Percentiles rank a stretch among this genome's conserved stretches.
These are phyloP conservation scores for Aspergillus sp. DNA, from an alignment of 2,329 filamentous ascomycete genomes.

Conservation along the genomic window DNA sequence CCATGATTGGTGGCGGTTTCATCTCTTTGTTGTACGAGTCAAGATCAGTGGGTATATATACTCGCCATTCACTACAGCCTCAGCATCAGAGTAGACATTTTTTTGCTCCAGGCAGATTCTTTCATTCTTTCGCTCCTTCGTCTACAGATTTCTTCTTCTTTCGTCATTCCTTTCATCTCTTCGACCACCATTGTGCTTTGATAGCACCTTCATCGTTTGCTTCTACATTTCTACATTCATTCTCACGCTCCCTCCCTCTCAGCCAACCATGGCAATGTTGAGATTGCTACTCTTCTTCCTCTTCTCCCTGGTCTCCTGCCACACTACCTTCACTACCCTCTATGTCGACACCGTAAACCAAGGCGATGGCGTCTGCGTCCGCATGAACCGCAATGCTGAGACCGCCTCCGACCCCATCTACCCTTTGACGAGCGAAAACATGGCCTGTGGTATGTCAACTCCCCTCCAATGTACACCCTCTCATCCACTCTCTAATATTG, in stretches of 20 bases:
- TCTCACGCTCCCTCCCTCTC: too few relatives aligned
- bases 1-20: not conserved
- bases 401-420: constrained; percentile 58
- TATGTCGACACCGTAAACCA: constrained; percentile 62
- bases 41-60: not conserved
- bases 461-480: not conserved
- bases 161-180: too few relatives aligned
- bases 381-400: constrained; percentile 57
- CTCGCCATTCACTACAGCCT: not conserved
- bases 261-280: too few relatives aligned
- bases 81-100: too few relatives aligned
- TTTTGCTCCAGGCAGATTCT: too few relatives aligned
- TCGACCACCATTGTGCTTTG: too few relatives aligned
- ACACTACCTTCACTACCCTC: constrained; percentile 64
- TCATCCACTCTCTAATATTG: not conserved
- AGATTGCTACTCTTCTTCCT: not conserved
- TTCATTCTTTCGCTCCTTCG: not conserved
- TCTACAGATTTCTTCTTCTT: not conserved
- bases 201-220: too few relatives aligned
- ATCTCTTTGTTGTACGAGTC: not conserved
- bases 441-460: constrained; percentile 64
- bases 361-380: constrained; percentile 69
- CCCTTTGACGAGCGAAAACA: constrained; percentile 57
- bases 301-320: constrained; percentile 25
- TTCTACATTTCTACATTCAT: too few relatives aligned